A percentile compares a stretch with the other conserved stretches of the same genome.
phyloP scores from a whole-genome alignment of 2,329 filamentous ascomycete genomes.

The Huntiella abstrusa region DNA sequence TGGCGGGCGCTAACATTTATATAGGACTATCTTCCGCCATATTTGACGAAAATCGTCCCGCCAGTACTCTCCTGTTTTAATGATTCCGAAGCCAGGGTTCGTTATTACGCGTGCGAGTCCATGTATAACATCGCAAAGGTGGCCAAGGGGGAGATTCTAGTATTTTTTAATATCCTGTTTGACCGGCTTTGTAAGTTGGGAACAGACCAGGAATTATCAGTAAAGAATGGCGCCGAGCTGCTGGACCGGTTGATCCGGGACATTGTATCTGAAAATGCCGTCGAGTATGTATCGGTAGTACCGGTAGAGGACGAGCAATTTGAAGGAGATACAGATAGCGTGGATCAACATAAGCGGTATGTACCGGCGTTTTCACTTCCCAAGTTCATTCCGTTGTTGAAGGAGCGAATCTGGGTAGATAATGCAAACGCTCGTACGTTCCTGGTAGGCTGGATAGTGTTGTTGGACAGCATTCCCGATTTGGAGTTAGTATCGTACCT shows the following conservation, averaged over 20 bases:
- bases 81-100: slow-evolving; percentile 89
- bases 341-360: slow-evolving; percentile 15
- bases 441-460: slow-evolving; percentile 84
- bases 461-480: slow-evolving; percentile 92
- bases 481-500: slow-evolving; percentile 84
- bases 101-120: slow-evolving; percentile 97
- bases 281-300: slow-evolving; percentile 82
- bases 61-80: slow-evolving; percentile 94
- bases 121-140: slow-evolving; percentile 99
- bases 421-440: slow-evolving; percentile 93
- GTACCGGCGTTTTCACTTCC: slow-evolving; percentile 66
- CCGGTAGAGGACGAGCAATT: slow-evolving; percentile 37
- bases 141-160: slow-evolving; percentile 87
- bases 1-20: background rate
- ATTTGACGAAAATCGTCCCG: slow-evolving; percentile 83
- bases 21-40: slow-evolving; percentile 48
- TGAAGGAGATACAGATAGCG: slow-evolving; percentile 19
- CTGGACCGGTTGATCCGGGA: slow-evolving; percentile 90
- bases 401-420: slow-evolving; percentile 83
- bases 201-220: slow-evolving; percentile 86
- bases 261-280: slow-evolving; percentile 85
- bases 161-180: slow-evolving; percentile 98
- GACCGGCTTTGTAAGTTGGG: slow-evolving; percentile 93
- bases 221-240: slow-evolving; percentile 94
- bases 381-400: slow-evolving; percentile 78